Conservation (phyloP, 768 basidiomycete species). For the Hydnomerulius pinastri region DNA sequence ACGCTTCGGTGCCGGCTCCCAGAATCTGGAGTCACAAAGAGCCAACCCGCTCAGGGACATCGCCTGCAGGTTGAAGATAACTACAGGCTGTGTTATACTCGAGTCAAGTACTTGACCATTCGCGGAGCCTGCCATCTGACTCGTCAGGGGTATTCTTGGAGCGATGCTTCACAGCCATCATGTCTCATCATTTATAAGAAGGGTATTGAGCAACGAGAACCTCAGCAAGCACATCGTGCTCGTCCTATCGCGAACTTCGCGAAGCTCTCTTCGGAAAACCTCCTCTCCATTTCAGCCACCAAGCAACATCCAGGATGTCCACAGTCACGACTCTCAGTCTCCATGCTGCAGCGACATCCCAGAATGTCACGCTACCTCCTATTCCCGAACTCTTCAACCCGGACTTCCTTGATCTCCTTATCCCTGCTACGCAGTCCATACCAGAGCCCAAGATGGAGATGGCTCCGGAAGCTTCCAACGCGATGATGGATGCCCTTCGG, state of each 20-base stretch:
- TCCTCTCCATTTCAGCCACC: too few species aligned
- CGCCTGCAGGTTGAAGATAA: too few species aligned
- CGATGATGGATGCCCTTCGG: slow-evolving; percentile 58
- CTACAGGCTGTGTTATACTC: too few species aligned
- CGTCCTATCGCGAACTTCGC: neutral
- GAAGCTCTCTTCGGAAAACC: neutral
- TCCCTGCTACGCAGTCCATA: slow-evolving; percentile 36
- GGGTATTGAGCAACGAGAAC: too few species aligned
- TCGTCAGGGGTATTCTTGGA: neutral
- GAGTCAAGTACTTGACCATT: neutral
- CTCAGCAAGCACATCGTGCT: neutral
- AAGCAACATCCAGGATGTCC: slow-evolving; percentile 2
- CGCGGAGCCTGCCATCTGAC: neutral
- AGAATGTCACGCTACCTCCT: slow-evolving; percentile 52
- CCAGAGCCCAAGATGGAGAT: neutral
- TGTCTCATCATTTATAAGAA: neutral
- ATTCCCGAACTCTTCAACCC: slow-evolving; percentile 60
- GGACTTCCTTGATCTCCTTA: slow-evolving; percentile 56
- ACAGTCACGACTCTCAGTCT: neutral
- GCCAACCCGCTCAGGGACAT: too few species aligned
- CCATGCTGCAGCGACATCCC: slow-evolving; percentile 29
- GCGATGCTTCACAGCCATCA: neutral
- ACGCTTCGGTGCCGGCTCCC: too few species aligned
- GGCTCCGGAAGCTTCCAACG: slow-evolving; percentile 28
- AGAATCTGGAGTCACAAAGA: too few species aligned